Evolutionary conservation across 331 rosid species (phyloP).

Genomic region (Phaseolus coccineus): DNA sequence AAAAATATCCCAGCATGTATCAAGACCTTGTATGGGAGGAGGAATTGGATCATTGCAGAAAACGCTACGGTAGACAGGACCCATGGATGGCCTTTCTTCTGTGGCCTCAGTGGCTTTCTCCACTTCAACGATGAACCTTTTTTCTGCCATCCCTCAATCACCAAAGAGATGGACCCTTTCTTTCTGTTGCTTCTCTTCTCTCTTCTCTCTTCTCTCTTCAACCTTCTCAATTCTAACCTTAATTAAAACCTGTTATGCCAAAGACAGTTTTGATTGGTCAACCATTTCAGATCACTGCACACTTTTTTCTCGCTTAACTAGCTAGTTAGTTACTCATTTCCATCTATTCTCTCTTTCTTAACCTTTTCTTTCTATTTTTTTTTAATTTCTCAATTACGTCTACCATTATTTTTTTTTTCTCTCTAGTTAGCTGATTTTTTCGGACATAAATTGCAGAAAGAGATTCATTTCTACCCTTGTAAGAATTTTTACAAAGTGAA

Average conservation of each 20-base stretch:
- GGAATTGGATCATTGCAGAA: constrained; percentile 63
- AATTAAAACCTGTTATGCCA: constrained; percentile 22
- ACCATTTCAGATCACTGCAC: constrained; percentile 38
- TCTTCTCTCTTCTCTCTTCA: not conserved
- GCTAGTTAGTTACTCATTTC: constrained; percentile 4
- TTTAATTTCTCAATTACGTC: no score
- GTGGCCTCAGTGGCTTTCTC: constrained; percentile 66
- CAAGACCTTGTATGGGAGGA: constrained; percentile 60
- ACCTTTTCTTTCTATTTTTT: not conserved
- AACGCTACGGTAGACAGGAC: constrained; percentile 81
- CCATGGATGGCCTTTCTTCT: constrained; percentile 71
- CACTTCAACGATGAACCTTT: constrained; percentile 63
- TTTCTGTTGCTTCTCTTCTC: not conserved
- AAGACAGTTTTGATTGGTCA: constrained; percentile 27
- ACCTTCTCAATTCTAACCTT: not conserved
- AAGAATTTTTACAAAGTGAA: no score
- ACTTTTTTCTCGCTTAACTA: not conserved
- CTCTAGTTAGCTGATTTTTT: no score
- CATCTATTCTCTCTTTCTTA: not conserved
- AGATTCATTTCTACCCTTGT: no score
- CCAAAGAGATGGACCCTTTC: not conserved
- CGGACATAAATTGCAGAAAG: no score
- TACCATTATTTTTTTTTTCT: no score
- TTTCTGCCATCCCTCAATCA: constrained; percentile 54
- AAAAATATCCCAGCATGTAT: constrained; percentile 92